Conservation (phyloP, 371 early-diverging fungal species). For the Basidiobolus meristosporus region DNA sequence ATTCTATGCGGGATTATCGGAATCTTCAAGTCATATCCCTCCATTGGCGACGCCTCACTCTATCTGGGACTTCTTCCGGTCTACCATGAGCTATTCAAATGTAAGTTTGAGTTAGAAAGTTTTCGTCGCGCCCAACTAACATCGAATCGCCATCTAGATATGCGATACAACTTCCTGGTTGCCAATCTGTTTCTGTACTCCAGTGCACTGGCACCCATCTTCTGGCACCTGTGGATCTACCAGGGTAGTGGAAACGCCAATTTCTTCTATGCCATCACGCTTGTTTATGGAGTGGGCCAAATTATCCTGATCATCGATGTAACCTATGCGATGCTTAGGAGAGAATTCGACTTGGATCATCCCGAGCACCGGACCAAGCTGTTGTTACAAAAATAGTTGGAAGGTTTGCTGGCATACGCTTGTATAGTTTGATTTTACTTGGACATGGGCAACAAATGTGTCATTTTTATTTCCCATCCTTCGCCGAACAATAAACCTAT, state of each 20-base stretch:
- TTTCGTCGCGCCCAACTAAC: background rate
- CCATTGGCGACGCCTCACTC: slow-evolving; percentile 64
- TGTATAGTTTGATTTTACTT: too few relatives aligned
- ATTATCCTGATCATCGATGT: slow-evolving; percentile 63
- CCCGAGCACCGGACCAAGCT: slow-evolving; percentile 3
- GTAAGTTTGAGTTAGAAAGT: slow-evolving; percentile 16
- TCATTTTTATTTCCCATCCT: too few relatives aligned
- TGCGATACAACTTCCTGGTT: slow-evolving; percentile 43
- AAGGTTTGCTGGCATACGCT: too few relatives aligned
- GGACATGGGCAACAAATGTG: too few relatives aligned
- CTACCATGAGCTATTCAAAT: slow-evolving; percentile 70
- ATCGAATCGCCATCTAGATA: slow-evolving; percentile 13
- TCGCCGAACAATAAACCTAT: too few relatives aligned
- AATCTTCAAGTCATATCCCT: slow-evolving; percentile 82
- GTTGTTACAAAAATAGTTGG: slow-evolving; percentile 3
- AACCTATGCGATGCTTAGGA: slow-evolving; percentile 42
- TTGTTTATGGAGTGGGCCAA: slow-evolving; percentile 73
- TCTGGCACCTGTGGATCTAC: slow-evolving; percentile 88
- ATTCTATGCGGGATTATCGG: slow-evolving; percentile 52
- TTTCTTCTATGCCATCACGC: slow-evolving; percentile 89
- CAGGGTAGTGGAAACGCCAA: slow-evolving; percentile 91
- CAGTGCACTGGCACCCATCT: slow-evolving; percentile 63
- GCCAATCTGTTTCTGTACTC: slow-evolving; percentile 48
- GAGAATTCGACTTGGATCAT: slow-evolving; percentile 48
- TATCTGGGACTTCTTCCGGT: slow-evolving; percentile 61